phyloP scores from a whole-genome alignment of 306 rosid genomes.

The Myrica gale region DNA sequence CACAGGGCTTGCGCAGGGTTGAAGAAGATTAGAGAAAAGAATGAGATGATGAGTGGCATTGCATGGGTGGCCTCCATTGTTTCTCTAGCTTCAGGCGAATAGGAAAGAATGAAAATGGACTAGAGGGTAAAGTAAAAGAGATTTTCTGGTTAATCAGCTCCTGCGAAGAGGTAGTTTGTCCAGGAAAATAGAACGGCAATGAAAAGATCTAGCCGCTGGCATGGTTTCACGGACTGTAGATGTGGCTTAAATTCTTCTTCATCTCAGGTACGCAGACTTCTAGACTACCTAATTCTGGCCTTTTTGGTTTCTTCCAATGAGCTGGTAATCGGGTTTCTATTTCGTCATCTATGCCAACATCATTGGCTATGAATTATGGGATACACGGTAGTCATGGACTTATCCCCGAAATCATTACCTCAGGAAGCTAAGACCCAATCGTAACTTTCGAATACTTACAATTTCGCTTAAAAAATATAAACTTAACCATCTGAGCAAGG shows the following conservation, averaged over 20 bases:
- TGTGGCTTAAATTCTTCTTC: background rate
- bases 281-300: too few species aligned
- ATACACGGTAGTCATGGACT: too few species aligned
- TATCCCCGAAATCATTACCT: too few species aligned
- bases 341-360: too few species aligned
- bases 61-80: slow-evolving; percentile 8
- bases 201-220: background rate
- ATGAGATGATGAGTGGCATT: background rate
- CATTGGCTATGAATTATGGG: too few species aligned
- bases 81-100: background rate
- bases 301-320: too few species aligned
- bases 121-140: background rate
- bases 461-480: too few species aligned
- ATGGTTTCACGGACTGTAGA: background rate
- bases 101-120: background rate
- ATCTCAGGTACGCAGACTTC: too few species aligned
- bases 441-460: too few species aligned
- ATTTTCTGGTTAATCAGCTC: background rate
- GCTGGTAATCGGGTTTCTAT: too few species aligned
- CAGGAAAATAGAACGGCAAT: slow-evolving; percentile 7
- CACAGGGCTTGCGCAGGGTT: background rate
- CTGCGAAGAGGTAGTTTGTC: too few species aligned
- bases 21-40: slow-evolving; percentile 20
- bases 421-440: too few species aligned
- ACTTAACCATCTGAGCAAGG: background rate